Evolutionary conservation across 768 basidiomycete species (phyloP).

Genomic region (Amyloporia xantha): DNA sequence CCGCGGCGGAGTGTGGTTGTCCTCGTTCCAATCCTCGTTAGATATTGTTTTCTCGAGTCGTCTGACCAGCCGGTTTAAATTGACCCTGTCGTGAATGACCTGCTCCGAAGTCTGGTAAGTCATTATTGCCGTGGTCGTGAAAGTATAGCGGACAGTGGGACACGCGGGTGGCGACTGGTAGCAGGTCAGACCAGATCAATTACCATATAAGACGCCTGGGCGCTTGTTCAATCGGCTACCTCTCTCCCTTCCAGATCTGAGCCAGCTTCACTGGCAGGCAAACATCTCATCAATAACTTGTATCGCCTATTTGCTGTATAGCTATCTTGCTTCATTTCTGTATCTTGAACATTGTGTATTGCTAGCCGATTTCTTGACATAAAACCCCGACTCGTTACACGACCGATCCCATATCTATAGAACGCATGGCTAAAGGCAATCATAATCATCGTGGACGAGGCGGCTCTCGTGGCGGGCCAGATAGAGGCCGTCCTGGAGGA

Average conservation of each 20-base stretch:
- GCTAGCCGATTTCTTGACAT: no score
- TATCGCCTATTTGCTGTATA: no score
- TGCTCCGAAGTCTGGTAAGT: slow-evolving; percentile 12
- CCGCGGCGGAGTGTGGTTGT: slow-evolving; percentile 6
- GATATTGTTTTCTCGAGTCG: slow-evolving; percentile 51
- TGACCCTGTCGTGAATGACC: slow-evolving; percentile 55
- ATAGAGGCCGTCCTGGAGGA: slow-evolving; percentile 9
- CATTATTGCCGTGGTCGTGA: background rate
- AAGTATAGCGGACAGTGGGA: no score
- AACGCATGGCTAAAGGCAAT: slow-evolving; percentile 21
- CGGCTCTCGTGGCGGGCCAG: slow-evolving; percentile 9
- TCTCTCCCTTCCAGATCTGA: no score
- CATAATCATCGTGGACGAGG: slow-evolving; percentile 15
- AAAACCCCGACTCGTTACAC: no score
- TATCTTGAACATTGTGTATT: slow-evolving; percentile 10
- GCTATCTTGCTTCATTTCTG: no score
- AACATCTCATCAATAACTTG: no score
- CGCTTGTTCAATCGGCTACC: no score
- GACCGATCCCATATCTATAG: slow-evolving; percentile 13
- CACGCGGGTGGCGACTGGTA: no score
- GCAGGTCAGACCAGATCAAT: no score
- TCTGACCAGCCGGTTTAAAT: slow-evolving; percentile 54
- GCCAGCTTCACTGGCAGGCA: no score
- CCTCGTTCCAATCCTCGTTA: slow-evolving; percentile 29
- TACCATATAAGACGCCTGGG: no score